Evolutionary conservation across 2,329 filamentous ascomycete species (phyloP).

Genomic region (Nannizziopsis barbatae): DNA sequence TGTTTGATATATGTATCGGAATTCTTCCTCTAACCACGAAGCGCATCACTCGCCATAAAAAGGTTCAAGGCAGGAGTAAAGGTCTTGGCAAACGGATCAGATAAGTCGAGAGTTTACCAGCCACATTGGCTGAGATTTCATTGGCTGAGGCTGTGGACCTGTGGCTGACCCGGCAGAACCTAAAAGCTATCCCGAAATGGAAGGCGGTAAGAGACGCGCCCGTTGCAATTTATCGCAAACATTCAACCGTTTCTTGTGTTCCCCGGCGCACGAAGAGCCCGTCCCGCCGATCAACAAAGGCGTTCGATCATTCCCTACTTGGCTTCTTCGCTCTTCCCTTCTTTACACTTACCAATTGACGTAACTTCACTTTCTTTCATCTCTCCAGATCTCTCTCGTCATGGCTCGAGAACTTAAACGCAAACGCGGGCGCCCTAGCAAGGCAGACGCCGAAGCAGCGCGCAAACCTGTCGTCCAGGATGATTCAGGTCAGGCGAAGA

Average conservation of each 20-base stretch:
- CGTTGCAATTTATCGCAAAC: not conserved
- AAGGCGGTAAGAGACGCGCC: not conserved
- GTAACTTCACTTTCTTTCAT: not conserved
- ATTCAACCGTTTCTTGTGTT: not conserved
- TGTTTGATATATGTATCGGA: too few species aligned
- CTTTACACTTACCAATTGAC: not conserved
- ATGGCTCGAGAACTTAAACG: constrained; percentile 7
- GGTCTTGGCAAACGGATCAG: not conserved
- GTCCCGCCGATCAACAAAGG: not conserved
- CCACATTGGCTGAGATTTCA: not conserved
- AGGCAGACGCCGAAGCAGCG: constrained; percentile 10
- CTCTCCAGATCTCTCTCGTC: not conserved
- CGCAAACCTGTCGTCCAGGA: constrained; percentile 10
- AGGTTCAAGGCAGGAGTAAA: too few species aligned
- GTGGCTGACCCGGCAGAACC: not conserved
- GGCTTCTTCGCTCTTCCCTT: too few species aligned
- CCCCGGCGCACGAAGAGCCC: not conserved
- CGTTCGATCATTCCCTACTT: too few species aligned
- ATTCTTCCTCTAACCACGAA: too few species aligned
- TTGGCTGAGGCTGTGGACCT: too few species aligned
- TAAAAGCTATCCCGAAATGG: not conserved
- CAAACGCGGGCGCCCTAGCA: constrained; percentile 16
- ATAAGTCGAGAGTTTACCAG: not conserved
- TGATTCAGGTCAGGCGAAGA: constrained; percentile 13
- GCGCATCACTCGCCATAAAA: too few species aligned